Conservation (phyloP, 495 filamentous ascomycete species). For the Geopyxis carbonaria region DNA sequence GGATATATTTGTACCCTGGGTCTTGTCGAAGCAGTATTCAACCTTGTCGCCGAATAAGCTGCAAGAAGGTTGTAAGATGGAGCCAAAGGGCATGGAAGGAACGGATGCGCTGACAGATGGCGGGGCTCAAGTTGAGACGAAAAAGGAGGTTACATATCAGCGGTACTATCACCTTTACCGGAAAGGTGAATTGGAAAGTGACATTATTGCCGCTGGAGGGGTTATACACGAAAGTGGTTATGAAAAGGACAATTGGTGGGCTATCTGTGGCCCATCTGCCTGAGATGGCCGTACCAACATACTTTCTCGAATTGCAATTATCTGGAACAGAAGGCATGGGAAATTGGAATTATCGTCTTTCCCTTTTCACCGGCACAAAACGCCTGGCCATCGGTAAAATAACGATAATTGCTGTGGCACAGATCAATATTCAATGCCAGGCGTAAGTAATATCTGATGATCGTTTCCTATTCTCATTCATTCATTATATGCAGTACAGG, state of each 20-base stretch:
- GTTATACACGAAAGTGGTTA: conserved; percentile 65
- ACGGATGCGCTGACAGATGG: conserved; percentile 11
- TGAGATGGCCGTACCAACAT: neutral
- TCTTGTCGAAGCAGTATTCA: conserved; percentile 36
- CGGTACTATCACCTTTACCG: conserved; percentile 92
- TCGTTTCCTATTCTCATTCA: too few species aligned
- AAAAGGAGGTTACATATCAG: conserved; percentile 40
- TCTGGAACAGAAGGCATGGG: too few species aligned
- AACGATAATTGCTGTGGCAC: too few species aligned
- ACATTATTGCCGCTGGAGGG: conserved; percentile 61
- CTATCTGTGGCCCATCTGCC: conserved; percentile 32
- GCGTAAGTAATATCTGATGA: too few species aligned
- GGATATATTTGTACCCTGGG: conserved; percentile 95
- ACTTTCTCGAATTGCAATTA: neutral
- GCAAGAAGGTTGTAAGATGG: conserved; percentile 12
- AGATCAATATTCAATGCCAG: too few species aligned
- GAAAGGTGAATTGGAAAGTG: conserved; percentile 68
- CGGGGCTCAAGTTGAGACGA: conserved; percentile 7
- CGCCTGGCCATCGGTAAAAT: too few species aligned
- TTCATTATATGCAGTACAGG: too few species aligned
- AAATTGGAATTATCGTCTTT: too few species aligned
- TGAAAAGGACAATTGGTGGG: conserved; percentile 99
- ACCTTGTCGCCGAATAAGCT: conserved; percentile 2
- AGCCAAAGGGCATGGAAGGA: neutral
- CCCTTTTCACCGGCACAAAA: too few species aligned